These are phyloP conservation scores for Brettanomyces custersianus DNA, from an alignment of 805 yeast species.

Conservation along the genomic window DNA sequence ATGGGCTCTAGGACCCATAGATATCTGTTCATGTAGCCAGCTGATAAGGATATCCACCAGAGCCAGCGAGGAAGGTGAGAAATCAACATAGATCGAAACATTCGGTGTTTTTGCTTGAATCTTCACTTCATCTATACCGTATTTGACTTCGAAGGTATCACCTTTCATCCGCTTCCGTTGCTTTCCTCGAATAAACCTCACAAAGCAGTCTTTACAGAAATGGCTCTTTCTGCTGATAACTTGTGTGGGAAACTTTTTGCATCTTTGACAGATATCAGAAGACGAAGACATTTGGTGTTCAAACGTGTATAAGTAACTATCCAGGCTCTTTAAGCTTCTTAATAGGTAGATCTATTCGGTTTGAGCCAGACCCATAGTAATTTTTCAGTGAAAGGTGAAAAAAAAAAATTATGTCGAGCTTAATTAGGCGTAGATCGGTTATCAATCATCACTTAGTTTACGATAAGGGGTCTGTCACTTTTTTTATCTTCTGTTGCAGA, in stretches of 20 bases:
- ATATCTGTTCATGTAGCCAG: slow-evolving; percentile 51
- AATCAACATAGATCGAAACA: neutral
- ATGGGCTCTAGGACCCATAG: slow-evolving; percentile 47
- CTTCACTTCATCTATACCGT: slow-evolving; percentile 29
- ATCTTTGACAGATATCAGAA: slow-evolving; percentile 39
- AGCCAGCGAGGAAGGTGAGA: slow-evolving; percentile 55
- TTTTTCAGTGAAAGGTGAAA: no score
- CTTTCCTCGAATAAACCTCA: slow-evolving; percentile 65
- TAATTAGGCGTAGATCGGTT: no score
- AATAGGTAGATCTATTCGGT: no score
- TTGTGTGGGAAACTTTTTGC: slow-evolving; percentile 34
- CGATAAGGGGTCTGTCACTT: no score
- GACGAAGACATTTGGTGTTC: no score
- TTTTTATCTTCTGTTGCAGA: no score
- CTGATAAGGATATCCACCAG: slow-evolving; percentile 58
- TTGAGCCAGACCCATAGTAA: no score
- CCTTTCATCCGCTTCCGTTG: slow-evolving; percentile 71
- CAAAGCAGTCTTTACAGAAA: slow-evolving; percentile 62
- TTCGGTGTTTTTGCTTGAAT: slow-evolving; percentile 11
- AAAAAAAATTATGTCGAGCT: no score
- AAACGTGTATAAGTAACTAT: no score
- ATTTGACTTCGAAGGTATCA: slow-evolving; percentile 67
- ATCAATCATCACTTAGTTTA: no score
- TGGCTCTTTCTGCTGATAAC: slow-evolving; percentile 51
- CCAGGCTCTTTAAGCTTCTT: no score